phyloP scores from a whole-genome alignment of 2,329 filamentous ascomycete species.

The Fonsecaea multimorphosa region DNA sequence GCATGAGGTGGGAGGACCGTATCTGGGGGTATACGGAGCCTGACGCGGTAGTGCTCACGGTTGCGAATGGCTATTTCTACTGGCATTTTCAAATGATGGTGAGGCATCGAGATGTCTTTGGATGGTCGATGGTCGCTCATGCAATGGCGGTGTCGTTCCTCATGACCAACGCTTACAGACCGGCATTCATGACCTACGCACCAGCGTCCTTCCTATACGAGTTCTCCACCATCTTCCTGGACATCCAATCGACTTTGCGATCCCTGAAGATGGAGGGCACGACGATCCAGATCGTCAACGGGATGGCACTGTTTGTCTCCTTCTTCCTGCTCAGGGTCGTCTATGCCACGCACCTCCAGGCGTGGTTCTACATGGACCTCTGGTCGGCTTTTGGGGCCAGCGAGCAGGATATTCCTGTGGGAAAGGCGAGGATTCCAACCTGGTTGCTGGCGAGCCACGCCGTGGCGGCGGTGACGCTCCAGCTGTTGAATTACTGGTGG shows the following conservation, averaged over 20 bases:
- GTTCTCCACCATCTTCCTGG: conserved; percentile 11
- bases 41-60: background rate
- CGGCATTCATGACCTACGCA: conserved; percentile 10
- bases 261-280: conserved; percentile 11
- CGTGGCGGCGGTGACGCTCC: background rate
- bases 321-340: conserved; percentile 12
- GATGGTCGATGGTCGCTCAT: conserved; percentile 13
- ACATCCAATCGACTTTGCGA: conserved; percentile 3
- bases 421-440: background rate
- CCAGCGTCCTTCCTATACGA: conserved; percentile 14
- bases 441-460: conserved; percentile 5
- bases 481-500: conserved; percentile 10
- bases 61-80: conserved; percentile 9
- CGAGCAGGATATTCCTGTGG: background rate
- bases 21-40: conserved; percentile 10
- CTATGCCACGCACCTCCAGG: conserved; percentile 5
- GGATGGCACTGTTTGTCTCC: conserved; percentile 6
- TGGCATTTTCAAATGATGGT: conserved; percentile 16
- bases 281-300: conserved; percentile 7
- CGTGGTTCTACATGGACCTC: conserved; percentile 14
- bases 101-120: conserved; percentile 2
- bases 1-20: conserved; percentile 12
- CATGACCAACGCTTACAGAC: conserved; percentile 8
- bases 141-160: conserved; percentile 11
- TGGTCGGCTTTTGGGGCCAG: background rate